A percentile compares a stretch with the other conserved stretches of the same genome.
These are phyloP conservation scores for Plasmopara halstedii DNA, from an alignment of 352 stramenopile genomes.

Conservation along the genomic window DNA sequence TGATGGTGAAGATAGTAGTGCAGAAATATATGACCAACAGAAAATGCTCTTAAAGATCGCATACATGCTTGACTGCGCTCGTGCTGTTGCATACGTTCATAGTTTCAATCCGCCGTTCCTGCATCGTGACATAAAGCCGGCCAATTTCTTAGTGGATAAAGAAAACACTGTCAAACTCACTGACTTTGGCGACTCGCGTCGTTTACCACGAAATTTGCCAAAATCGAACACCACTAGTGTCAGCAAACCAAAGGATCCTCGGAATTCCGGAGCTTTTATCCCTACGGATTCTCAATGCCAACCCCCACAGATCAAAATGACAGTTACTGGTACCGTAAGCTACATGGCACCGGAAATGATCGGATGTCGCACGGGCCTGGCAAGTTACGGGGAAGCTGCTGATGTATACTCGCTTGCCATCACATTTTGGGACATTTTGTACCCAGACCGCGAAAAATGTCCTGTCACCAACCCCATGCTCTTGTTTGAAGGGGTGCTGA, in stretches of 20 bases:
- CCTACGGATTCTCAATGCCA: constrained; percentile 5
- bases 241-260: constrained; percentile 5
- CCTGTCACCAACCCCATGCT: constrained; percentile 38
- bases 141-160: constrained; percentile 42
- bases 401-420: constrained; percentile 67
- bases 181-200: constrained; percentile 45
- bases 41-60: constrained; percentile 44
- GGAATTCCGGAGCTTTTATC: constrained; percentile 7
- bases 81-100: constrained; percentile 47
- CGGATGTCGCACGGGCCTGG: constrained; percentile 33
- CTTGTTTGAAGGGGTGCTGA: constrained; percentile 39
- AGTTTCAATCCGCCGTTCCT: constrained; percentile 46
- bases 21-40: constrained; percentile 5
- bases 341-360: constrained; percentile 79
- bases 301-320: constrained; percentile 27
- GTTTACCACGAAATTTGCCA: constrained; percentile 24
- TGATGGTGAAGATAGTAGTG: constrained; percentile 1
- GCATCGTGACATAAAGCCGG: constrained; percentile 55
- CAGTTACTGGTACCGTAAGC: constrained; percentile 53
- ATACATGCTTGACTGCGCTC: constrained; percentile 53
- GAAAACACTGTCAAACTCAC: constrained; percentile 41
- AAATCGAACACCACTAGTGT: constrained; percentile 15
- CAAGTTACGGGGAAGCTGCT: constrained; percentile 48
- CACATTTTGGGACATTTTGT: constrained; percentile 65
- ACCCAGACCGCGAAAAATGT: constrained; percentile 44